Percentiles rank a stretch among this genome's conserved stretches.
Evolutionary conservation across 805 yeast species (phyloP).

Genomic region (Alloascoidea africana): DNA sequence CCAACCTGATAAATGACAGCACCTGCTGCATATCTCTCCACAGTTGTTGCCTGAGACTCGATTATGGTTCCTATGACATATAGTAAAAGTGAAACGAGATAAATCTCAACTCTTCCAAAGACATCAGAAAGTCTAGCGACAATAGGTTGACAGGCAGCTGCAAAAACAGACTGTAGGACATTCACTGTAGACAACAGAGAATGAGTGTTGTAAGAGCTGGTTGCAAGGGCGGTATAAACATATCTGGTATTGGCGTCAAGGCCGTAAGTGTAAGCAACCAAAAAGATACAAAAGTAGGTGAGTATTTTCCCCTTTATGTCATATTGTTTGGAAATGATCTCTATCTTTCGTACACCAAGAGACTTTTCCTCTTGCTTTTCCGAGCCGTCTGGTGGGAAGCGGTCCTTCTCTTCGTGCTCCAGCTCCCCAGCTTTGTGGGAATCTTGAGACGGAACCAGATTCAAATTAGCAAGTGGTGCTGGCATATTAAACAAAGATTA

Average conservation of each 20-base stretch:
- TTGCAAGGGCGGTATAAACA: conserved; percentile 34
- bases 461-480: too few relatives aligned
- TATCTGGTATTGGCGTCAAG: conserved; percentile 39
- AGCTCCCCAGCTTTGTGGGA: too few relatives aligned
- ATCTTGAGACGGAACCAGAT: too few relatives aligned
- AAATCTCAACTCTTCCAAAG: conserved; percentile 35
- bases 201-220: conserved; percentile 29
- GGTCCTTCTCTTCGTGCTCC: too few relatives aligned
- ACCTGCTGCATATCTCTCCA: conserved; percentile 39
- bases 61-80: conserved; percentile 40
- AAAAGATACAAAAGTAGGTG: conserved; percentile 27
- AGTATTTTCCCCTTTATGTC: conserved; percentile 15
- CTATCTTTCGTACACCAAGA: conserved; percentile 33
- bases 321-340: conserved; percentile 32
- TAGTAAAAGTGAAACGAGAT: conserved; percentile 27
- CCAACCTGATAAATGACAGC: conserved; percentile 30
- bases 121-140: conserved; percentile 38
- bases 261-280: conserved; percentile 34
- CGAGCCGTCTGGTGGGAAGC: too few relatives aligned
- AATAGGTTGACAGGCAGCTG: conserved; percentile 39
- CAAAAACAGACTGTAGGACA: conserved; percentile 34
- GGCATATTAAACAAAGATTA: too few relatives aligned
- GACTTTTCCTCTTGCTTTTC: background rate
- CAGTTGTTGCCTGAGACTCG: conserved; percentile 35
- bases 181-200: conserved; percentile 34